Percentiles rank a stretch among this genome's conserved stretches.
Conservation (phyloP, 176 grass and related monocot species). For the Carex kokanica region DNA sequence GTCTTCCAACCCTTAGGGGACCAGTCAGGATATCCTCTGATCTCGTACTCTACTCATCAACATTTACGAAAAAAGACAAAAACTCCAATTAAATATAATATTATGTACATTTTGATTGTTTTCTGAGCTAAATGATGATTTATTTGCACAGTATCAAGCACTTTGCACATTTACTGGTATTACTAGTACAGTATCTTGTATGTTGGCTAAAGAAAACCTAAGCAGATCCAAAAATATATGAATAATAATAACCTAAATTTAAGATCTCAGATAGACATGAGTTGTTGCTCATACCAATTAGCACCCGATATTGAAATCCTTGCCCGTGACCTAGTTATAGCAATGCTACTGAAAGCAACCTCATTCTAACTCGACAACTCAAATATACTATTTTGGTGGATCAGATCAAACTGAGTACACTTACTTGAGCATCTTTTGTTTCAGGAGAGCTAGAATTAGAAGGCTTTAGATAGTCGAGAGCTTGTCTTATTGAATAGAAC, state of each 20-base stretch:
- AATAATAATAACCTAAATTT: neutral
- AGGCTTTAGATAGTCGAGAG: constrained; percentile 3
- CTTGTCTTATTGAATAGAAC: constrained; percentile 26
- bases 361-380: neutral
- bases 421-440: constrained; percentile 8
- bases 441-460: neutral
- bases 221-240: neutral
- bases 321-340: neutral
- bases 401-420: neutral
- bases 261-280: neutral
- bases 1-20: neutral
- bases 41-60: neutral
- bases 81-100: neutral
- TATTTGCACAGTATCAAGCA: too few relatives aligned
- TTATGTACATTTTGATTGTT: neutral
- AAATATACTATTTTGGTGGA: neutral
- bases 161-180: neutral
- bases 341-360: neutral
- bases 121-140: neutral
- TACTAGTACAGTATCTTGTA: neutral
- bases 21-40: constrained; percentile 3
- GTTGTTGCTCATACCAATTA: neutral
- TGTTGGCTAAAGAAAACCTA: neutral
- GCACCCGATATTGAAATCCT: neutral
- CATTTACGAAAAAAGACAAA: neutral